Conservation (phyloP, 2,329 filamentous ascomycete genomes). For the Dactylonectria macrodidyma region DNA sequence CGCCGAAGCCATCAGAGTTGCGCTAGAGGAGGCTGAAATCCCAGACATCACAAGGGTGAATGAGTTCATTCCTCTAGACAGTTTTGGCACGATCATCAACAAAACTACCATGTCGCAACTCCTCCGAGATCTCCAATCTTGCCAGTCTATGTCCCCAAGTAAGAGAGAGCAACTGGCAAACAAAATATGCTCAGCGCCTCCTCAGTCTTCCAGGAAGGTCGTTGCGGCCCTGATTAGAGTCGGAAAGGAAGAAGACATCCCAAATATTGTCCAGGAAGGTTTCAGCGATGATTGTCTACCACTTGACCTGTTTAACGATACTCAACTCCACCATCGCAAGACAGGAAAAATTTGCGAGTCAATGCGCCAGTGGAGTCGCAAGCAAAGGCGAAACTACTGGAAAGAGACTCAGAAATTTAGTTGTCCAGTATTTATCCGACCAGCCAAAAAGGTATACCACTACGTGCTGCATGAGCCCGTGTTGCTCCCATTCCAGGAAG, state of each 20-base stretch:
- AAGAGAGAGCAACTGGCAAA: not conserved
- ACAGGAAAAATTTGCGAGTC: not conserved
- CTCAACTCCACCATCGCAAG: not conserved
- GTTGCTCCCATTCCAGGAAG: not conserved
- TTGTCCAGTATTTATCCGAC: not conserved
- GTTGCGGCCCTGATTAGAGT: not conserved
- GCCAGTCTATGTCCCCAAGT: not conserved
- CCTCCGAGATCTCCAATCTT: not conserved
- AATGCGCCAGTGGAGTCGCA: not conserved
- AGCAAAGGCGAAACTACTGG: not conserved
- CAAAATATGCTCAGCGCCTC: not conserved
- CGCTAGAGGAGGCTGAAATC: not conserved
- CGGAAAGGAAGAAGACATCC: not conserved
- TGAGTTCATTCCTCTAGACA: not conserved
- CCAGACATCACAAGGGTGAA: too few relatives aligned
- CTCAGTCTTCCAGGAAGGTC: not conserved
- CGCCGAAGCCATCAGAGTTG: not conserved
- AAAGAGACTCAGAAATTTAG: not conserved
- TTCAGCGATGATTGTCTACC: not conserved
- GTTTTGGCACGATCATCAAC: not conserved
- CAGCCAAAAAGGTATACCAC: not conserved
- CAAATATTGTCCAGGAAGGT: not conserved
- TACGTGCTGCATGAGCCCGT: not conserved
- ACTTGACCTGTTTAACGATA: fast-evolving
- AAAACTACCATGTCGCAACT: not conserved